Conservation (phyloP, 2,329 filamentous ascomycete species). For the Talaromyces funiculosus region DNA sequence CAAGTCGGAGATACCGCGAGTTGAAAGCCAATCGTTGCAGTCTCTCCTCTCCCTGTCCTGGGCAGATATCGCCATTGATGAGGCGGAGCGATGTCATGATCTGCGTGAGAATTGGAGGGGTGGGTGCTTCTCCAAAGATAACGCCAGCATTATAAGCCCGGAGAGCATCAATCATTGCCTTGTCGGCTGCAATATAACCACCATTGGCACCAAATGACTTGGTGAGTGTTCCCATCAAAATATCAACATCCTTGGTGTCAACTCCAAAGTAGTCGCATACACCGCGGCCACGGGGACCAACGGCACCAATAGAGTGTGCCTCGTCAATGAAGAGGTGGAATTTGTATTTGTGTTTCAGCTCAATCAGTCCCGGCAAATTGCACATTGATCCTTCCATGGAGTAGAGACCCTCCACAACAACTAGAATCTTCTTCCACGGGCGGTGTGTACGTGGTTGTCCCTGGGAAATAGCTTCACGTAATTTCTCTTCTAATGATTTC, state of each 20-base stretch:
- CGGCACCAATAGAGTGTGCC: constrained; percentile 89
- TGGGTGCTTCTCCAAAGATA: constrained; percentile 78
- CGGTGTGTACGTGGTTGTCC: constrained; percentile 97
- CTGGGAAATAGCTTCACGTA: constrained; percentile 90
- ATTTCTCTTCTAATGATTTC: constrained; percentile 72
- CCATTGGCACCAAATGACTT: constrained; percentile 99
- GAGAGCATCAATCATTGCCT: constrained; percentile 87
- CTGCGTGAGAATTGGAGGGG: constrained; percentile 83
- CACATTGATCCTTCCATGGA: constrained; percentile 99
- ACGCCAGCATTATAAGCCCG: constrained; percentile 79
- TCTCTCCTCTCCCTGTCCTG: constrained; percentile 91
- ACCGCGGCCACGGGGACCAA: constrained; percentile 81
- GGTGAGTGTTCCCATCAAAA: constrained; percentile 96
- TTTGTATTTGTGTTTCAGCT: constrained; percentile 91
- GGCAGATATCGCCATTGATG: constrained; percentile 79
- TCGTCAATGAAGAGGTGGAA: constrained; percentile 95
- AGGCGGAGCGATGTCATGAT: constrained; percentile 81
- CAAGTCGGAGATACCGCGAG: constrained; percentile 93
- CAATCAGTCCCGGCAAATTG: constrained; percentile 84
- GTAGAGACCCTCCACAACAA: constrained; percentile 94
- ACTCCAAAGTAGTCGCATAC: constrained; percentile 97
- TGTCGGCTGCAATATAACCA: constrained; percentile 87
- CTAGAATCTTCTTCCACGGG: constrained; percentile 98
- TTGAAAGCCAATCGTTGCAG: constrained; percentile 96
- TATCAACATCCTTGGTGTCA: constrained; percentile 80